Base-by-base conservation (phyloP, 2,329 filamentous ascomycete species). In the Neonectria ditissima region DNA sequence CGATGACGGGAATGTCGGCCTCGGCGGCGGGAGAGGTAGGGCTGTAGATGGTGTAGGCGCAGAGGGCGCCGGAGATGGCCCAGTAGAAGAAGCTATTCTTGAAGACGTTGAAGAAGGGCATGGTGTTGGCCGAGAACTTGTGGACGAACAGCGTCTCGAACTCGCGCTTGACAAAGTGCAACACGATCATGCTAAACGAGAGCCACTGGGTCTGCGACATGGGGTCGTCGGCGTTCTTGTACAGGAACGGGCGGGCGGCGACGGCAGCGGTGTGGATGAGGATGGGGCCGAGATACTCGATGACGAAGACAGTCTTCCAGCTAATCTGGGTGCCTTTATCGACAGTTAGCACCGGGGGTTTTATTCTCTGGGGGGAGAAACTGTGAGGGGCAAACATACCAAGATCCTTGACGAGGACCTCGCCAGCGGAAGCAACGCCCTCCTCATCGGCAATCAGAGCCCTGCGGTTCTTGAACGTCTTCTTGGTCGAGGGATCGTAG, bases 51-150 rank as follows among this genome's bases (percentile, higher is more conserved):
- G 91, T 94, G 81, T 91, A 91, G 47, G 93, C 93, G 74, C 95
- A 89, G 73, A 96, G 87, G 26, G 94, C 76, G 52, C 96, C 96
- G 5, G 91, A 91, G 59, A 95, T 80, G 34, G 91, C 74, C 96
- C 96, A 99, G 87, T 99, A 99, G 84, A 97, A 95, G 70, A 87
- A 88, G 69, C 91, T 93, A 86, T 99, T 99, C 81, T 95, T 96
- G 87, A 97, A 91, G 77, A 99, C 93, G 84, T 97, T 97, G 76
- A 81, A 82, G 62, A 87, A 86, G 18, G 96, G 96, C 96, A 99
- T 99, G 52, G 96, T 99, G 74, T 92, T 93, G 66, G 91, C 89
- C 60, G 93, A 95, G 85, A 99, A 99, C 77, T 93, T 93, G 85
- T 99, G 96, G 66, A 99, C 87, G 77, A 96, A 97, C 66, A 97